Base-by-base conservation (phyloP, 768 basidiomycete species). In the Psilocybe tampanensis region DNA sequence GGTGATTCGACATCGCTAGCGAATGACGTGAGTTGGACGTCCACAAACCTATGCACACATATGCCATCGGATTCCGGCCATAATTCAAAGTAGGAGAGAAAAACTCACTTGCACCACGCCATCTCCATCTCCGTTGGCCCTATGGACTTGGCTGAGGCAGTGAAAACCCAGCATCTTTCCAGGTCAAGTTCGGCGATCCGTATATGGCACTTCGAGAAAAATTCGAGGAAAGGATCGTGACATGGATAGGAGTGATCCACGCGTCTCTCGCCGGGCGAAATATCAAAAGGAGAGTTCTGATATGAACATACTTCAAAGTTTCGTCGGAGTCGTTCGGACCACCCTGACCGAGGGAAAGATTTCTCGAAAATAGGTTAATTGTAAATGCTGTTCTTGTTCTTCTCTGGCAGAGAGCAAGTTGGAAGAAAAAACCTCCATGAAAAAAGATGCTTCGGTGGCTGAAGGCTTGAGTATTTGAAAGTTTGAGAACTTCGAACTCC, bases 271-370 rank as follows among this genome's bases (percentile, higher is more conserved):
- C 19, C 43, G 32, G 19, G 41, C 23, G 43, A 53, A 44, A 53
- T 24, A 29, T 33, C 34, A 44, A 43, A 43, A 33, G 21, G 52
- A 43, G 26, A 26, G 43, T 43, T 44, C 29, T 53, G 18, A 53
- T 41, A 32, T n/a, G n/a, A n/a, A n/a, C n/a, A n/a, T n/a, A n/a
- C n/a, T n/a, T n/a, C n/a, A n/a, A n/a, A n/a, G n/a, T n/a, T n/a
- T n/a, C n/a, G n/a, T n/a, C n/a, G n/a, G n/a, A n/a, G n/a, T n/a
- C n/a, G n/a, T n/a, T n/a, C n/a, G n/a, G n/a, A n/a, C 44, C 39
- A 53, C 53, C 53, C 53, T 54, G 53, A 39, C 34, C 44, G 53
- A 54, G 44, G 22, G 33, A 54, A 43, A 34, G 44, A 15, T 47
- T 22, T 22, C 8, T 15, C 44, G 26, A 21, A 47, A 47, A 8